Conservation (phyloP, 495 filamentous ascomycete species). For the Aspergillus bertholletiae region DNA sequence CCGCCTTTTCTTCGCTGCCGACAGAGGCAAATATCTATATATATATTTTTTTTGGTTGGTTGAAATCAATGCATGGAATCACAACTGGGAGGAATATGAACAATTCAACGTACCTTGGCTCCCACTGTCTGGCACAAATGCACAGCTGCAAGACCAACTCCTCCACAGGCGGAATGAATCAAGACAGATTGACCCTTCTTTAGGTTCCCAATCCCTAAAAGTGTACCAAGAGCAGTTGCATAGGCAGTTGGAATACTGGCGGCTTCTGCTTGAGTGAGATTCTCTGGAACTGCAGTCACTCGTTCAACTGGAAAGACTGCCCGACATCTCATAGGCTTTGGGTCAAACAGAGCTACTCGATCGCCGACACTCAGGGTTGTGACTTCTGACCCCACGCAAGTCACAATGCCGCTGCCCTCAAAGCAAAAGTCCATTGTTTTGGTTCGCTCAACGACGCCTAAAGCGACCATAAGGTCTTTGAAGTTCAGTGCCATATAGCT, state of each 20-base stretch:
- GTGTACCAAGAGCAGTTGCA: slow-evolving; percentile 20
- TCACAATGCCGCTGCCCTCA: slow-evolving; percentile 35
- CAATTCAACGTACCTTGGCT: neutral
- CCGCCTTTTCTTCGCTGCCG: slow-evolving; percentile 33
- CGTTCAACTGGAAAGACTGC: slow-evolving; percentile 9
- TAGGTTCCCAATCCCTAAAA: neutral
- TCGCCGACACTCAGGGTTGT: slow-evolving; percentile 29
- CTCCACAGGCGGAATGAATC: slow-evolving; percentile 21
- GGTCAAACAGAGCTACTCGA: slow-evolving; percentile 19
- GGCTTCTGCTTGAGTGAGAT: slow-evolving; percentile 23
- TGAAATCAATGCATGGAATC: too few species aligned
- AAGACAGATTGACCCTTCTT: slow-evolving; percentile 21
- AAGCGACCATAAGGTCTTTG: slow-evolving; percentile 34
- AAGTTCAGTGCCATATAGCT: slow-evolving; percentile 36
- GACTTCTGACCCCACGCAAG: slow-evolving; percentile 31
- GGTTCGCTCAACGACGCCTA: slow-evolving; percentile 18
- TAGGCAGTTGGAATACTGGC: slow-evolving; percentile 21
- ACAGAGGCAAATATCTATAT: slow-evolving; percentile 42
- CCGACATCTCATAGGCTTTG: slow-evolving; percentile 2
- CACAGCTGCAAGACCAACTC: slow-evolving; percentile 13
- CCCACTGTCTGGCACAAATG: slow-evolving; percentile 1
- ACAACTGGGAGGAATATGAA: too few species aligned
- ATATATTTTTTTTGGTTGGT: too few species aligned
- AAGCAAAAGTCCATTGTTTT: slow-evolving; percentile 5
- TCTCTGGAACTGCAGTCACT: slow-evolving; percentile 11